Conservation (phyloP, 805 yeast genomes). For the Starmerella gropengiesseri region DNA sequence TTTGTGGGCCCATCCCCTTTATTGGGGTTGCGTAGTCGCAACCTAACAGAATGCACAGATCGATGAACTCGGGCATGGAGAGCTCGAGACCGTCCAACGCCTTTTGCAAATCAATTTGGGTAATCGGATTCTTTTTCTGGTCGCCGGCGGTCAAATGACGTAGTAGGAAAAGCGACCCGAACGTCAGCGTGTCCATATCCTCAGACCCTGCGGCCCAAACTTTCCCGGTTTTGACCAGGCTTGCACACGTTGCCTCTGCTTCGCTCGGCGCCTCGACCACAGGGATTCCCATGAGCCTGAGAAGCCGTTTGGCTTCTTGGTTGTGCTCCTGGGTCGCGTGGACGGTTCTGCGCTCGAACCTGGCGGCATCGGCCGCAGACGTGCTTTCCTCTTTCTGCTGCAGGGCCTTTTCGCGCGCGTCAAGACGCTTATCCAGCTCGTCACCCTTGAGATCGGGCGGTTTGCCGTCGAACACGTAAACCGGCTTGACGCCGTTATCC, state of each 20-base stretch:
- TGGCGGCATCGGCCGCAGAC: constrained; percentile 60
- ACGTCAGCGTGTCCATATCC: constrained; percentile 97
- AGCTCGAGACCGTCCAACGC: constrained; percentile 72
- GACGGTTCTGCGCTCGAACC: constrained; percentile 78
- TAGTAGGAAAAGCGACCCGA: constrained; percentile 69
- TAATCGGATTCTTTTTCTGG: constrained; percentile 83
- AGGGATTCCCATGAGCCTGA: constrained; percentile 90
- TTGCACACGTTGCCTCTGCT: constrained; percentile 98
- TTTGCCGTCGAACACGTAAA: constrained; percentile 94
- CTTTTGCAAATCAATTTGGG: constrained; percentile 58
- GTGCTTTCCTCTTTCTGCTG: constrained; percentile 66
- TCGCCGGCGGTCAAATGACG: constrained; percentile 91
- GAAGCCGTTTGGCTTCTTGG: constrained; percentile 77
- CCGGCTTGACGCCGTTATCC: constrained; percentile 89
- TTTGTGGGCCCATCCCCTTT: constrained; percentile 90
- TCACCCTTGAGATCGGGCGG: constrained; percentile 93
- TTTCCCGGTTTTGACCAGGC: constrained; percentile 74
- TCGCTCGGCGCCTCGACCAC: constrained; percentile 90
- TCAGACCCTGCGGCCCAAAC: constrained; percentile 97
- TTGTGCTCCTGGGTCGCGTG: constrained; percentile 82
- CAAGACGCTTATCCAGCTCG: constrained; percentile 76
- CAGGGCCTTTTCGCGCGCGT: constrained; percentile 72
- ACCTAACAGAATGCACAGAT: constrained; percentile 83
- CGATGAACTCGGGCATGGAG: constrained; percentile 65
- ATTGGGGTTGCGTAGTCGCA: constrained; percentile 97